Evolutionary conservation across 768 basidiomycete species (phyloP), one percentile per base, ranked within the genome.

Genomic region (Terana coerulea): DNA sequence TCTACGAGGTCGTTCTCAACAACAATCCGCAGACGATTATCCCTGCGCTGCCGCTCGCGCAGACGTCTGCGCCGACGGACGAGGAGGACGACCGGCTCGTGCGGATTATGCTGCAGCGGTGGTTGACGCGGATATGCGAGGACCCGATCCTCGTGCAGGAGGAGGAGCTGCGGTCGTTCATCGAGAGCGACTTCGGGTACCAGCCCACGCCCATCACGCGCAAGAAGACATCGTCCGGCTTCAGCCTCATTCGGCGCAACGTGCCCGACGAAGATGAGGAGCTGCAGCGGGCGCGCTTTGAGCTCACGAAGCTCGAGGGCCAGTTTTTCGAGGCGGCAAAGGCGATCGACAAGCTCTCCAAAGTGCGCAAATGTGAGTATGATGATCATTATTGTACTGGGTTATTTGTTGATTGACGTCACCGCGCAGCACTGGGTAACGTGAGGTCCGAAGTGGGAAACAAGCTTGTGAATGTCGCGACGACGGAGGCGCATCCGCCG

Each of bases 41-140:
- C 14, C 92, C 97, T 7, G 97, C 97, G 3, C 78, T 99, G 12
- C 97, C 97, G 1, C 78, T 98, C n/a, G 83, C 95, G 0, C 92
- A 95, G 59, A 98, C 95, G 0, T 98, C 95, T 11, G 97, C 97
- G 2, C 88, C 92, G 22, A 94, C 92, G 11, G 97, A 98, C 63
- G 97, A 98, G 70, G 97, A 98, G 69, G 97, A 99, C 67, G 97
- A 98, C 67, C 80, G 97, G 17, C 77, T 99, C 2, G 92, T 99
- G 28, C 88, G 88, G 65, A 88, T 95, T 54, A 92, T 95, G 80
- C 75, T 98, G 19, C 97, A 98, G 69, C 75, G 91, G 54, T 99
- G 97, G 95, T 79, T 97, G 48, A 84, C 90, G 10, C 76, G 97
- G 50, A 83, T 98, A 28, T 95, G 89, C 70, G 93, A 95, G 64